phyloP scores from a whole-genome alignment of 2,329 filamentous ascomycete genomes.

The Fusarium torulosum region DNA sequence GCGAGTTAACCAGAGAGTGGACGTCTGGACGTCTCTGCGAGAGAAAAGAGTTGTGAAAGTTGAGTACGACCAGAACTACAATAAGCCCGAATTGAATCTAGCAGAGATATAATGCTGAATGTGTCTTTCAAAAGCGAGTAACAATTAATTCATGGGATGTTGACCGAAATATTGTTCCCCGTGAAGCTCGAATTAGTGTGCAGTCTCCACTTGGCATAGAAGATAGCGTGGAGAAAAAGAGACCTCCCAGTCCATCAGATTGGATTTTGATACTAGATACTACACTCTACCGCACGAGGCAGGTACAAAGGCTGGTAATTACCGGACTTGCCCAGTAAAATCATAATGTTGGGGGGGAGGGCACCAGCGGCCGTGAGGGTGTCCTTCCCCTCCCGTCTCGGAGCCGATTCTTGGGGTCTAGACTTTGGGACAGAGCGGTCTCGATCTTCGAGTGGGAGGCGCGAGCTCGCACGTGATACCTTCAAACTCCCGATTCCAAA shows the following conservation, averaged over 20 bases:
- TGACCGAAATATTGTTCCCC: not conserved
- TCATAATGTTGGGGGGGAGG: constrained; percentile 3
- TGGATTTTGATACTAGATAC: constrained; percentile 4
- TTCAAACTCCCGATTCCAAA: not conserved
- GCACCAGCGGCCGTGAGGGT: not conserved
- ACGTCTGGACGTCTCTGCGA: not conserved
- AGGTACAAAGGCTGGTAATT: constrained; percentile 18
- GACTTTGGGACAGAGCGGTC: constrained; percentile 16
- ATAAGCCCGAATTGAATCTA: not conserved
- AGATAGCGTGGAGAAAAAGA: constrained; percentile 1
- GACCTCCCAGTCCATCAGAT: not conserved
- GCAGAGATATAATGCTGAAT: too few species aligned
- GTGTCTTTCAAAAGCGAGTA: not conserved
- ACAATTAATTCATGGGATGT: constrained; percentile 1
- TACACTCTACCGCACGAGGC: constrained; percentile 29
- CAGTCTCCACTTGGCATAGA: constrained; percentile 6
- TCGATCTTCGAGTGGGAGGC: constrained; percentile 4
- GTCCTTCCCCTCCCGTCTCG: constrained; percentile 17
- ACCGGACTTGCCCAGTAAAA: not conserved
- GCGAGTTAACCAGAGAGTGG: not conserved
- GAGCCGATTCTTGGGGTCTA: constrained; percentile 23
- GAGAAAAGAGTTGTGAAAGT: not conserved
- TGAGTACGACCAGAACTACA: not conserved
- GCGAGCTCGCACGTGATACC: constrained; percentile 15
- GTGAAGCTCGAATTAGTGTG: not conserved